Evolutionary conservation across 768 basidiomycete species (phyloP).

Genomic region (Exsudoporus frostii): DNA sequence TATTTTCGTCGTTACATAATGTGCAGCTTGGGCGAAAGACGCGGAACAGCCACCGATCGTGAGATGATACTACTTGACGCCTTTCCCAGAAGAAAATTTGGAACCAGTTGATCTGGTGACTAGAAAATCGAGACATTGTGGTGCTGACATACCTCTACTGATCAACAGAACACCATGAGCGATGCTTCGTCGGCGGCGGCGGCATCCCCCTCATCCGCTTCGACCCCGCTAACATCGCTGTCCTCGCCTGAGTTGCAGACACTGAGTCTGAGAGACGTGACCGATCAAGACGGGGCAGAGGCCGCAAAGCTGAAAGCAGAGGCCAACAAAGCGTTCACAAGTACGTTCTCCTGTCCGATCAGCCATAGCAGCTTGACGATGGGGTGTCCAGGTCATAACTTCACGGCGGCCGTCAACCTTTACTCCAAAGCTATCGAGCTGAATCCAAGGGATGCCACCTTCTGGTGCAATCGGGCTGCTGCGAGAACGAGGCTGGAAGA

Average conservation of each 20-base stretch:
- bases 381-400: slow-evolving; percentile 59
- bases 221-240: slow-evolving; percentile 52
- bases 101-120: neutral
- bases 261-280: slow-evolving; percentile 53
- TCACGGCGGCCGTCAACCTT: slow-evolving; percentile 67
- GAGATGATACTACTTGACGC: slow-evolving; percentile 21
- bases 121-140: neutral
- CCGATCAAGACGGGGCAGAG: slow-evolving; percentile 66
- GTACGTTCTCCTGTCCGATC: slow-evolving; percentile 34
- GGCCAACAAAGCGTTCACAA: slow-evolving; percentile 85
- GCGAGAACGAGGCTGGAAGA: slow-evolving; percentile 91
- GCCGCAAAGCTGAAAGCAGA: slow-evolving; percentile 74
- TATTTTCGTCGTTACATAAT: neutral
- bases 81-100: slow-evolving; percentile 10
- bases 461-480: slow-evolving; percentile 95
- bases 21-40: neutral
- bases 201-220: slow-evolving; percentile 42
- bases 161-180: slow-evolving; percentile 18
- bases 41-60: slow-evolving; percentile 31
- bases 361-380: neutral
- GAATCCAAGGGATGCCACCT: slow-evolving; percentile 83
- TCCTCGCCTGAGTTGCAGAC: slow-evolving; percentile 59
- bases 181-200: slow-evolving; percentile 25
- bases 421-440: slow-evolving; percentile 84
- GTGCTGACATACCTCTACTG: neutral